phyloP scores from a whole-genome alignment of 2,329 filamentous ascomycete genomes.

The Graphilbum ipis-grandicollis region DNA sequence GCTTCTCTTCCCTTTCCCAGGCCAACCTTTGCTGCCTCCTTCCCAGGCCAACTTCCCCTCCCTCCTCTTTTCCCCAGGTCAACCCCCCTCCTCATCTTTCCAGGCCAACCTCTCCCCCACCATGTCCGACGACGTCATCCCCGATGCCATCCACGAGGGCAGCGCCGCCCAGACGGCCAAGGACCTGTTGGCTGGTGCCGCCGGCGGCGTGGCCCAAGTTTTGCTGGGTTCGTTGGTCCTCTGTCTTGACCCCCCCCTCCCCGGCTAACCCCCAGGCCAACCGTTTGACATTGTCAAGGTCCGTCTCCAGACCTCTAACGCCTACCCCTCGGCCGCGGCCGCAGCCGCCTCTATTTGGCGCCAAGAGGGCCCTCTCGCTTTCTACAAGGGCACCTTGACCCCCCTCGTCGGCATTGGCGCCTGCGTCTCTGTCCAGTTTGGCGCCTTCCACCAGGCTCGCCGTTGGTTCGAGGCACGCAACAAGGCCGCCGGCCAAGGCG shows the following conservation, averaged over 20 bases:
- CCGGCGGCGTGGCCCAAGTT: constrained; percentile 85
- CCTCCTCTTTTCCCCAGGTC: too few relatives aligned
- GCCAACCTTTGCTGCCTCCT: too few relatives aligned
- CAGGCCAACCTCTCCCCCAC: too few relatives aligned
- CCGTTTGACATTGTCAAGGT: constrained; percentile 93
- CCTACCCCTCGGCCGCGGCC: constrained; percentile 65
- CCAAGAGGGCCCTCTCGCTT: constrained; percentile 75
- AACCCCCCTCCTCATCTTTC: neutral
- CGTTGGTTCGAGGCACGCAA: constrained; percentile 71
- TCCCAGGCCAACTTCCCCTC: too few relatives aligned
- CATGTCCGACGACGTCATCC: neutral
- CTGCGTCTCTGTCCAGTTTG: constrained; percentile 97
- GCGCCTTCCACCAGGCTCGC: constrained; percentile 83
- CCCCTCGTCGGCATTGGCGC: constrained; percentile 91
- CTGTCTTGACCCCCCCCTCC: neutral
- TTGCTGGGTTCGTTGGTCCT: too few relatives aligned
- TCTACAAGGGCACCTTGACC: constrained; percentile 97
- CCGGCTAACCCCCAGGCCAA: constrained; percentile 31
- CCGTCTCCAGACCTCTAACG: constrained; percentile 72
- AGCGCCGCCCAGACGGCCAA: constrained; percentile 50
- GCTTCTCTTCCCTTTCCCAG: too few relatives aligned
- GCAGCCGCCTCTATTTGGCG: constrained; percentile 72
- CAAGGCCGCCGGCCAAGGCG: constrained; percentile 19
- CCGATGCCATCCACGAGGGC: constrained; percentile 8
- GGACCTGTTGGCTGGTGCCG: constrained; percentile 80